Evolutionary conservation across 2,329 filamentous ascomycete genomes (phyloP).

Genomic region (Alternaria burnsii): DNA sequence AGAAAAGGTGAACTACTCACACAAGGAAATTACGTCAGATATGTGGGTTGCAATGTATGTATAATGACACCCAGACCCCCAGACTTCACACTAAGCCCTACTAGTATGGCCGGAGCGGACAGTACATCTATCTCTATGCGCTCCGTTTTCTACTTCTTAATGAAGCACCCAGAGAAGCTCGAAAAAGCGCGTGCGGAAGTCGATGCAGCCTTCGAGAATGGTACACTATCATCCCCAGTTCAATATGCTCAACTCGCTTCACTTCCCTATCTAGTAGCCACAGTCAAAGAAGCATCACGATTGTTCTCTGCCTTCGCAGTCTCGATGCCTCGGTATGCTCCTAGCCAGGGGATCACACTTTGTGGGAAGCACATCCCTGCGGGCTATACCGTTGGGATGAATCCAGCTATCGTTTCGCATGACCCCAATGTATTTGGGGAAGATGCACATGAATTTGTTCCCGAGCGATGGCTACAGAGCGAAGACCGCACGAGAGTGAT

Average conservation of each 20-base stretch:
- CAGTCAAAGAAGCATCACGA: slow-evolving; percentile 79
- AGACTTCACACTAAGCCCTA: neutral
- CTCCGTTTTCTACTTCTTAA: slow-evolving; percentile 51
- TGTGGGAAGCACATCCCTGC: slow-evolving; percentile 68
- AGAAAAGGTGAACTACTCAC: slow-evolving; percentile 39
- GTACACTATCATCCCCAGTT: slow-evolving; percentile 21
- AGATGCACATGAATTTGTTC: slow-evolving; percentile 5
- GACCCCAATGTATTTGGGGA: slow-evolving; percentile 6
- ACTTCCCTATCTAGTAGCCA: slow-evolving; percentile 77
- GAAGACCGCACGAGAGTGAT: slow-evolving; percentile 9
- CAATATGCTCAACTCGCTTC: slow-evolving; percentile 62
- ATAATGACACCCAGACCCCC: neutral
- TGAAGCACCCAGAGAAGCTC: slow-evolving; percentile 41
- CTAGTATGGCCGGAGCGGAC: slow-evolving; percentile 47
- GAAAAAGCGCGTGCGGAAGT: slow-evolving; percentile 25
- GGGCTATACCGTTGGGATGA: slow-evolving; percentile 76
- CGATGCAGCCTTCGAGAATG: slow-evolving; percentile 23
- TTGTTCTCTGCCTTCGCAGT: slow-evolving; percentile 76
- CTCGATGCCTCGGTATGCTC: slow-evolving; percentile 75
- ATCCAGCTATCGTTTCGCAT: slow-evolving; percentile 65
- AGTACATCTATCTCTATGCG: slow-evolving; percentile 49
- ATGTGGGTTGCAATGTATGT: slow-evolving; percentile 43
- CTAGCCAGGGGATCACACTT: slow-evolving; percentile 68
- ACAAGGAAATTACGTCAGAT: slow-evolving; percentile 40
- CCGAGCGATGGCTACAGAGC: slow-evolving; percentile 11